Evolutionary conservation across 1,139 yeast species (phyloP), one percentile per base, ranked within the genome.

Genomic region (Yamadazyma conglobata): DNA sequence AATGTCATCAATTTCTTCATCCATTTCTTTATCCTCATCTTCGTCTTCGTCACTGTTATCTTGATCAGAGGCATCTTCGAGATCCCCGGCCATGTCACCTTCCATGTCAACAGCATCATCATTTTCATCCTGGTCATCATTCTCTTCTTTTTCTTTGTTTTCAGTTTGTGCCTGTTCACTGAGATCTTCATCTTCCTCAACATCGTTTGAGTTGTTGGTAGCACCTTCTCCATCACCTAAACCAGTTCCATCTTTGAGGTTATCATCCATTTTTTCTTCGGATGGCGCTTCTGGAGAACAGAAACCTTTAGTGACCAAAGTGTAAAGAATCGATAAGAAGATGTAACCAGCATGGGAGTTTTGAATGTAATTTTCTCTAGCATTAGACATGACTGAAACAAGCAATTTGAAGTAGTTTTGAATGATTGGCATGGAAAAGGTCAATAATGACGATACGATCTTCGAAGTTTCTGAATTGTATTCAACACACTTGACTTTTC

Each of bases 151-250:
- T 30, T 81, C 74, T 38, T 83, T 75, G 47, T 88, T 86, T 6
- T 81, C 85, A 32, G 80, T 77, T 51, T 88, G 94, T 2, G 96
- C 96, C 49, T 86, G 81, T 51, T 91, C 97, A 6, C 80, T 68
- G 33, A 89, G 67, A 54, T 91, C 96, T 44, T 89, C 97, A 45
- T 91, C 96, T 31, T 89, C 95, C 39, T 83, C 95, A 33, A 83
- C 84, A 51, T 88, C 96, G 29, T 88, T 81, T 0, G 94, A 77
- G 47, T 81, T 80, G 36, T 56, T 56, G 20, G 77, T 72, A 4
- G 84, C 95, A 40, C 96, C 97, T 39, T 83, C 88, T 14, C 97
- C 98, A 53, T 91, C 97, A 28, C 98, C 99, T 23, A 91, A 66
- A 8, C 98, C 98, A n/a, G 96, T 86, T 31, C 98, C 98, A 31